Evolutionary conservation across 352 stramenopile genomes (phyloP).

Genomic region (Blastocystis sp.): DNA sequence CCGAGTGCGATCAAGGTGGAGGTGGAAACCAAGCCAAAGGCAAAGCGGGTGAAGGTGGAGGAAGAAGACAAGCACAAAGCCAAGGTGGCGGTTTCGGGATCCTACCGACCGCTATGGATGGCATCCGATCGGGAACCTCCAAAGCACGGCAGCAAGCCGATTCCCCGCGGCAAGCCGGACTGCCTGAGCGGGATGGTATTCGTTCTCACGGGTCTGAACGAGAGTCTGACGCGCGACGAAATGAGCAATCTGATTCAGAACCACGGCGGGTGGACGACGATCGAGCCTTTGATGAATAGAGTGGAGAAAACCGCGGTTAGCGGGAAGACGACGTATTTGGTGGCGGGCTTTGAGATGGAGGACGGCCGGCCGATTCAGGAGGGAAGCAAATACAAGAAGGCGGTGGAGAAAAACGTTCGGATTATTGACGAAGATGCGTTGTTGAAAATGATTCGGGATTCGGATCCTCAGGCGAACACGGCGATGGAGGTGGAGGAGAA

Average conservation of each 20-base stretch:
- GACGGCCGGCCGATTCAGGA: constrained; percentile 62
- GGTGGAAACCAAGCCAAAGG: constrained; percentile 24
- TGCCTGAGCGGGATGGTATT: constrained; percentile 50
- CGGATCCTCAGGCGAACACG: constrained; percentile 1
- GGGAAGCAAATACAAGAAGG: constrained; percentile 69
- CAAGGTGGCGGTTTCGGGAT: constrained; percentile 11
- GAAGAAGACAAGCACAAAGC: neutral
- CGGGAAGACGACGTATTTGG: constrained; percentile 64
- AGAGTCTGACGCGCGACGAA: constrained; percentile 67
- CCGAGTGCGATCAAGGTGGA: neutral
- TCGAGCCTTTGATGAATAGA: neutral
- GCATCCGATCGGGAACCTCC: constrained; percentile 14
- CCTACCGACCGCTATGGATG: constrained; percentile 48
- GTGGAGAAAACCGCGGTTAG: constrained; percentile 57
- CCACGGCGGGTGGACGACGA: constrained; percentile 34
- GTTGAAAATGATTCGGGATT: constrained; percentile 66
- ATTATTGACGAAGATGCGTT: constrained; percentile 63
- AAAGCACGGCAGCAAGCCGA: constrained; percentile 61
- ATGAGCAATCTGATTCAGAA: constrained; percentile 55
- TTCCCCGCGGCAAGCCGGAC: constrained; percentile 54
- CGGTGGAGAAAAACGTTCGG: constrained; percentile 48
- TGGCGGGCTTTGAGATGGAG: constrained; percentile 68
- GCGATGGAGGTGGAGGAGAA: neutral
- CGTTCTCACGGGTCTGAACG: constrained; percentile 64
- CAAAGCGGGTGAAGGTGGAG: neutral